Base-by-base conservation (phyloP, 2,329 filamentous ascomycete species). In the Ophiocordyceps camponoti-saundersi region DNA sequence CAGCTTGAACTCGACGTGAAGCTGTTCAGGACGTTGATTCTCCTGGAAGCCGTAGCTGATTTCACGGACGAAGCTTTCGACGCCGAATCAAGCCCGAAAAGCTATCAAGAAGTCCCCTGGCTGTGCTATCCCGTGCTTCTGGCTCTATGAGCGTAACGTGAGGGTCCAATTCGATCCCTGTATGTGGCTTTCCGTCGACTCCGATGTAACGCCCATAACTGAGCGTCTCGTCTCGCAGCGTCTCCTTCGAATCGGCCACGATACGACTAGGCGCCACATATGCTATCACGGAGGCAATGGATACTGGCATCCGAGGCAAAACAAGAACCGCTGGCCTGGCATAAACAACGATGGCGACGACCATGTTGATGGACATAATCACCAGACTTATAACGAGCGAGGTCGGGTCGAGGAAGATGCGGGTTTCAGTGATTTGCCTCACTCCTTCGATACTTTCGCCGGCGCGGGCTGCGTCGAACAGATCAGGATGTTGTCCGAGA, bases 161-260 rank as follows among this genome's bases (percentile, higher is more conserved):
- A 0, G 68, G 67, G 22, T 67, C 61, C 20, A 63, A 54, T 32
- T 79, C 75, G 43, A 79, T 69, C 0, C 75, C 75, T 0, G 73
- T 49, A 48, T 77, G 70, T 0, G 59, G 56, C 12, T 61, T 59
- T 0, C 70, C 67, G 50, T 78, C 73, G 0, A 52, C 53, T 0
- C 71, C 73, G 1, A 73, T 47, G 46, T 66, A 79, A 0, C 60
- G 61, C 0, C 75, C 74, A 52, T 70, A 79, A 0, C 68, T 70
- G 47, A 70, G 71, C 0, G 58, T 57, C n/a, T 13, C 48, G 5
- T 1, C 29, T 42, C 41, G 1, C 16, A 18, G 12, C 1, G 32
- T 44, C 26, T 41, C 11, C 18, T 13, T 13, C 20, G 39, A 8
- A 12, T 41, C n/a, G 39, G 34, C 34, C 3, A 41, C 39, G 39